Evolutionary conservation across 139 green algal genomes (phyloP).

Genomic region (Diplosphaera chodatii): DNA sequence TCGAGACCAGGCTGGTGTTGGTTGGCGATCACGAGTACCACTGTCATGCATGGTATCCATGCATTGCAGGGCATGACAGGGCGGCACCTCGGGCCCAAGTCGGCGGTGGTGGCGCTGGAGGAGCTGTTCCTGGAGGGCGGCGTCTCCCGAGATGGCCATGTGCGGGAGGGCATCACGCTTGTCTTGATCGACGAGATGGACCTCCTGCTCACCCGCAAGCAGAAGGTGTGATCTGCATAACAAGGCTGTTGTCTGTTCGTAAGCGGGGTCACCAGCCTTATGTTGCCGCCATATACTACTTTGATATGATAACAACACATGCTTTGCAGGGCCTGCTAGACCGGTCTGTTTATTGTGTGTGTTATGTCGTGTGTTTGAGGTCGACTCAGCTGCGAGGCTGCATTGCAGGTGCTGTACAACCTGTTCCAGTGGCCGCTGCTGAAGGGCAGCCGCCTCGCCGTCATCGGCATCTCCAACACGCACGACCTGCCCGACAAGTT

Average conservation of each 20-base stretch:
- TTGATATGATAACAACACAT: background rate
- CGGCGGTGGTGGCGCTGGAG: constrained; percentile 63
- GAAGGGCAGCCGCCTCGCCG: constrained; percentile 52
- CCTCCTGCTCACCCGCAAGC: constrained; percentile 84
- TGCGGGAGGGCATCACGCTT: constrained; percentile 32
- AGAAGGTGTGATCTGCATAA: constrained; percentile 60
- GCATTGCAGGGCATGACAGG: constrained; percentile 64
- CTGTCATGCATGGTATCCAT: background rate
- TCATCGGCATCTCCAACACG: constrained; percentile 97
- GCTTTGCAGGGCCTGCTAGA: background rate
- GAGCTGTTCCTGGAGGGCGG: constrained; percentile 44
- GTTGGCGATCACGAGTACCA: background rate
- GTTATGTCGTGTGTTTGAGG: background rate
- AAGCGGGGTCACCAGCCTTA: no score
- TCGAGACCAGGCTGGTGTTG: no score
- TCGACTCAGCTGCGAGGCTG: no score
- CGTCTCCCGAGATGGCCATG: constrained; percentile 14
- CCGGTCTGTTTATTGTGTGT: no score
- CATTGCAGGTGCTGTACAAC: constrained; percentile 89
- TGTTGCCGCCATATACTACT: background rate
- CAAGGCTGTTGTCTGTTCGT: no score
- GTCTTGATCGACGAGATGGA: constrained; percentile 96
- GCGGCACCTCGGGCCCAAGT: constrained; percentile 41
- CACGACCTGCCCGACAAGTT: constrained; percentile 94
- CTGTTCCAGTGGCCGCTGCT: constrained; percentile 92